Conservation (phyloP, 1,139 yeast genomes). For the Pichia sp. region DNA sequence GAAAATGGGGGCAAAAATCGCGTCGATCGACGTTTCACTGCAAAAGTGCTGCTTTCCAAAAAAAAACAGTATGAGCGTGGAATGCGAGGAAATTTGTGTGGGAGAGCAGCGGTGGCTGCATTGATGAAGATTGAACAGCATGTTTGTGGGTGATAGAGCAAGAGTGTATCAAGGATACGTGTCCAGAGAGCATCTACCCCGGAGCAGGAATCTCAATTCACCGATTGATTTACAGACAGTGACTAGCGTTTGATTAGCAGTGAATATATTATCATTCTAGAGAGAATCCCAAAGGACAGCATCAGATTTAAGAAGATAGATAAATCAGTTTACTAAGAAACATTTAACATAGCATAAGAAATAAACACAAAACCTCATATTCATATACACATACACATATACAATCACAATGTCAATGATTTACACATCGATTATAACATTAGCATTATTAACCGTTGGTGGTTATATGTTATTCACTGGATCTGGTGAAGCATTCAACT, state of each 20-base stretch:
- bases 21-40: not conserved
- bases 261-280: no score
- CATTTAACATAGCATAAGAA: not conserved
- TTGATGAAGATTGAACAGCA: not conserved
- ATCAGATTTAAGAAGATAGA: no score
- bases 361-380: not conserved
- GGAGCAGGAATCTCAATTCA: no score
- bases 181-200: no score
- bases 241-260: no score
- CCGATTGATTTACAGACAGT: no score
- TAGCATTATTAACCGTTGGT: constrained; percentile 19
- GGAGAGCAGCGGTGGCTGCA: not conserved
- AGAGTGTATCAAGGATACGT: no score
- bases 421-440: constrained; percentile 13
- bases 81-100: no score
- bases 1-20: not conserved
- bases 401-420: constrained; percentile 10
- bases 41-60: no score
- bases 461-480: constrained; percentile 76
- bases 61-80: no score
- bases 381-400: not conserved
- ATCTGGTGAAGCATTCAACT: constrained; percentile 85
- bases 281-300: not conserved
- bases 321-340: no score
- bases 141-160: no score